phyloP scores from a whole-genome alignment of 768 basidiomycete species.

The Chalciporus chontae region DNA sequence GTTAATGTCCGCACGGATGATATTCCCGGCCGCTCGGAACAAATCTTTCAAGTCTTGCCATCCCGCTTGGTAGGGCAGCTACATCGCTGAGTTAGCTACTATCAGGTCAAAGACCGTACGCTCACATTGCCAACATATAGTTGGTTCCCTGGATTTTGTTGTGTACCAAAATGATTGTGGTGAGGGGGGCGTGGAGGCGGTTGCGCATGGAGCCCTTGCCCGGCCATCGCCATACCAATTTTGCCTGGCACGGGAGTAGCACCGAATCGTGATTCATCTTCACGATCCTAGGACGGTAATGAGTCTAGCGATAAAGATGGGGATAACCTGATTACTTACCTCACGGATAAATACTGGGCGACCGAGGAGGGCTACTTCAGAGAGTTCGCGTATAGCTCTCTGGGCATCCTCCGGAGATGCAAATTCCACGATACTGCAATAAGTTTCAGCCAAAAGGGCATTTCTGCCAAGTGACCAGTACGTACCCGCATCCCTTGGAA shows the following conservation, averaged over 20 bases:
- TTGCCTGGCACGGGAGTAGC: conserved; percentile 94
- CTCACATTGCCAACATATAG: conserved; percentile 90
- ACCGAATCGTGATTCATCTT: conserved; percentile 93
- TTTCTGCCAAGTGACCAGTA: conserved; percentile 10
- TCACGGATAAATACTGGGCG: conserved; percentile 96
- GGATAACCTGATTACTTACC: conserved; percentile 41
- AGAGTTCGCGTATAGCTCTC: conserved; percentile 84
- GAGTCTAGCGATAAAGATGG: not conserved
- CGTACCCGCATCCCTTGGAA: conserved; percentile 99
- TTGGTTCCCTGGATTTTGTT: conserved; percentile 75
- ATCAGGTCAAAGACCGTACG: not conserved
- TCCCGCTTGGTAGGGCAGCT: conserved; percentile 96
- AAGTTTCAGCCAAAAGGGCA: conserved; percentile 9
- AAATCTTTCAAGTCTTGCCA: conserved; percentile 99
- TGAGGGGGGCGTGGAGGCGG: conserved; percentile 82
- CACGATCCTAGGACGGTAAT: conserved; percentile 72
- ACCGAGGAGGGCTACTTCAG: conserved; percentile 86
- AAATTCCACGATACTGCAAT: conserved; percentile 88
- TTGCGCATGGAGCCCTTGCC: conserved; percentile 74
- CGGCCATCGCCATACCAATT: conserved; percentile 94
- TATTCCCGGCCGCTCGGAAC: conserved; percentile 93
- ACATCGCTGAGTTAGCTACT: conserved; percentile 4
- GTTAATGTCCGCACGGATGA: conserved; percentile 94
- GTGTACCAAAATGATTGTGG: conserved; percentile 65
- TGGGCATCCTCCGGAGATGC: conserved; percentile 86